These are phyloP conservation scores for Cucumis hystrix DNA, from an alignment of 306 rosid species.

Conservation along the genomic window DNA sequence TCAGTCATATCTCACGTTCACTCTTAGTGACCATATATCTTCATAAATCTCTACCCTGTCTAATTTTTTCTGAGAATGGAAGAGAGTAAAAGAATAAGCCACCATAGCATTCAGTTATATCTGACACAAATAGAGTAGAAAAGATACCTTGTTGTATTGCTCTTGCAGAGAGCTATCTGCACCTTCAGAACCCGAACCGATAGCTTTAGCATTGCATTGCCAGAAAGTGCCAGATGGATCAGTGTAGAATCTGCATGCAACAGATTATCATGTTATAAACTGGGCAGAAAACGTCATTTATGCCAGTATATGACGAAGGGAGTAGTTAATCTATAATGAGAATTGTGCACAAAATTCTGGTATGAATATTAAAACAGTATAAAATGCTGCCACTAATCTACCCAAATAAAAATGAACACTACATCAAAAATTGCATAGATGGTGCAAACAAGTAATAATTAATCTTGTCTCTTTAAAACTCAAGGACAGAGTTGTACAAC, in stretches of 20 bases:
- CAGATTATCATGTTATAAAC: neutral
- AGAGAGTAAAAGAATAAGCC: neutral
- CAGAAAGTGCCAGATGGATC: conserved; percentile 99
- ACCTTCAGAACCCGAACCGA: conserved; percentile 98
- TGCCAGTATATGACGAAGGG: neutral
- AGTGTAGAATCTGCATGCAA: conserved; percentile 62
- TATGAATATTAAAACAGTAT: neutral
- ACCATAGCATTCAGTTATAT: neutral
- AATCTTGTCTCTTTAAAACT: neutral
- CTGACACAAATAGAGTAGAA: neutral
- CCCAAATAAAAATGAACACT: neutral
- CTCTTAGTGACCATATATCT: neutral
- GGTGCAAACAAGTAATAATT: neutral
- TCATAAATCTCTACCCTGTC: neutral
- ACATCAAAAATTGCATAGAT: neutral
- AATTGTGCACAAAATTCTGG: neutral
- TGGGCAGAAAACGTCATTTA: neutral
- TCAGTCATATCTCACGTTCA: neutral
- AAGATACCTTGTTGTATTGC: conserved; percentile 82
- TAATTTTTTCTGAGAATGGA: neutral
- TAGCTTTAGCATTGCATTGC: conserved; percentile 99
- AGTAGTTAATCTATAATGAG: neutral
- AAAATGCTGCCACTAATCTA: neutral
- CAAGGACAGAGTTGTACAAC: no score
- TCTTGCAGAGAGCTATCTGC: conserved; percentile 99